Evolutionary conservation across 805 yeast genomes (phyloP).

Genomic region (Cyberlindnera americana): DNA sequence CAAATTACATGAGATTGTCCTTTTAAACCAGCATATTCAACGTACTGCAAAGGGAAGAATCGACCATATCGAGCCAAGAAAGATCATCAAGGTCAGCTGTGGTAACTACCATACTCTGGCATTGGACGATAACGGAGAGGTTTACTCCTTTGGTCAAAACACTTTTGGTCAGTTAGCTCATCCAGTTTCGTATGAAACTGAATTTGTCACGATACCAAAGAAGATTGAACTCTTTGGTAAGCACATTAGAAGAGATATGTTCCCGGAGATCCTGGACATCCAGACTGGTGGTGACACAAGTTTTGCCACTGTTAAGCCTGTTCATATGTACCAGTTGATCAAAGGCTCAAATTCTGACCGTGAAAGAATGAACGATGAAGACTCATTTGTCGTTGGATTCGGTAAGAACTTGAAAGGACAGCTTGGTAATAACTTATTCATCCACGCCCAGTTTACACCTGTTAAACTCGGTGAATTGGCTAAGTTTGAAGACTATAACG

Average conservation of each 20-base stretch:
- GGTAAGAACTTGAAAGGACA: slow-evolving; percentile 89
- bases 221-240: slow-evolving; percentile 40
- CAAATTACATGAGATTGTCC: slow-evolving; percentile 49
- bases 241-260: slow-evolving; percentile 38
- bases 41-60: slow-evolving; percentile 25
- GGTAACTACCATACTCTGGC: slow-evolving; percentile 76
- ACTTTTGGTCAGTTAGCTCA: slow-evolving; percentile 81
- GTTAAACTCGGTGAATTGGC: slow-evolving; percentile 41
- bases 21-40: slow-evolving; percentile 43
- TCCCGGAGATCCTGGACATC: slow-evolving; percentile 48
- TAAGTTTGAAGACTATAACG: slow-evolving; percentile 53
- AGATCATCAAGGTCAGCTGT: slow-evolving; percentile 58
- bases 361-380: slow-evolving; percentile 22
- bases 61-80: slow-evolving; percentile 34
- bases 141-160: slow-evolving; percentile 89
- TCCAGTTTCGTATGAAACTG: slow-evolving; percentile 61
- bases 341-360: slow-evolving; percentile 21
- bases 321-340: slow-evolving; percentile 29
- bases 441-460: slow-evolving; percentile 73
- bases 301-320: slow-evolving; percentile 41
- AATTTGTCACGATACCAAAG: slow-evolving; percentile 67
- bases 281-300: slow-evolving; percentile 72
- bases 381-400: slow-evolving; percentile 49
- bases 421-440: slow-evolving; percentile 71
- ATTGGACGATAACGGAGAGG: slow-evolving; percentile 57